phyloP scores from a whole-genome alignment of 495 filamentous ascomycete genomes.

The Penicillium crystallinum region DNA sequence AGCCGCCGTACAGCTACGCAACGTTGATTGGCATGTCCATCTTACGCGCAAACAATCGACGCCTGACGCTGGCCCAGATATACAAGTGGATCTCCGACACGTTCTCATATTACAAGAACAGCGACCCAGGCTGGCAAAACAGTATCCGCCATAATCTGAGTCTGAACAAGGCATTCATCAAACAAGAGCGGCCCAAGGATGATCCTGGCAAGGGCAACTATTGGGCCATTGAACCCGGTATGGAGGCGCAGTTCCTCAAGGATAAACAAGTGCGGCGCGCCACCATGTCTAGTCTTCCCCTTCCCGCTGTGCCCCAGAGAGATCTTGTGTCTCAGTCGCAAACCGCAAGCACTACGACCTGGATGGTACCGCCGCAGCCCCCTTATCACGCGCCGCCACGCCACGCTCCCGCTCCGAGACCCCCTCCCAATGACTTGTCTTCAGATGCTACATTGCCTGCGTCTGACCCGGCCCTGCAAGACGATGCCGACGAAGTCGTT shows the following conservation, averaged over 20 bases:
- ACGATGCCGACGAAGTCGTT: conserved; percentile 53
- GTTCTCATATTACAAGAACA: conserved; percentile 77
- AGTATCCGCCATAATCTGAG: conserved; percentile 98
- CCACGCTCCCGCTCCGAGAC: conserved; percentile 13
- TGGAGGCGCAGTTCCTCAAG: conserved; percentile 82
- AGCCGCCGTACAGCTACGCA: conserved; percentile 89
- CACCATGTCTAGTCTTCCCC: conserved; percentile 43
- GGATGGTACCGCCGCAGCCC: conserved; percentile 36
- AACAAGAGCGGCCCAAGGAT: conserved; percentile 93
- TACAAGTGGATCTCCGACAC: conserved; percentile 99
- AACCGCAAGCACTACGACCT: conserved; percentile 32
- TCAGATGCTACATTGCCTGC: conserved; percentile 94
- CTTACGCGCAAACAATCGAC: conserved; percentile 74
- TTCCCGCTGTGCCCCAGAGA: conserved; percentile 33
- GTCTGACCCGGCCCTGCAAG: conserved; percentile 67
- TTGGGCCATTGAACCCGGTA: conserved; percentile 86
- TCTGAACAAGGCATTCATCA: conserved; percentile 94
- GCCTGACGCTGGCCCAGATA: conserved; percentile 90
- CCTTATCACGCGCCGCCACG: conserved; percentile 16
- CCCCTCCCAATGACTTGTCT: conserved; percentile 56
- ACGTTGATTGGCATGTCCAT: conserved; percentile 97
- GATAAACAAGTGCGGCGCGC: conserved; percentile 65
- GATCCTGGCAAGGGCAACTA: conserved; percentile 99
- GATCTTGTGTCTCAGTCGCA: conserved; percentile 28
- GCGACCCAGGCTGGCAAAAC: conserved; percentile 93